These are phyloP conservation scores for Amesomyces nigricolor DNA, from an alignment of 2,329 filamentous ascomycete genomes.

Conservation along the genomic window DNA sequence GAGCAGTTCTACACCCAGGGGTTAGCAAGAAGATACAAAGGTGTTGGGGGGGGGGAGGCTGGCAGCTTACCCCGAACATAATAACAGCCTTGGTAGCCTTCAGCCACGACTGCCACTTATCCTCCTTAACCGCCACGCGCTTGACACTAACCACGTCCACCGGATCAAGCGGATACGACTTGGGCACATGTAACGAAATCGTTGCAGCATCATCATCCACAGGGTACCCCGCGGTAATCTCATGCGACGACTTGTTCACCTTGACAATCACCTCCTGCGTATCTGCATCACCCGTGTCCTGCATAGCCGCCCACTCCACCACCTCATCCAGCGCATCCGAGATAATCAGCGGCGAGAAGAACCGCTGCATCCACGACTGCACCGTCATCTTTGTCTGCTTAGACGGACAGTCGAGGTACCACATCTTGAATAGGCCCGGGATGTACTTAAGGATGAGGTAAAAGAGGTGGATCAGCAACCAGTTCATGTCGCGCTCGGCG, in stretches of 20 bases:
- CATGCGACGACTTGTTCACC: constrained; percentile 62
- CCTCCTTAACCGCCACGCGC: constrained; percentile 81
- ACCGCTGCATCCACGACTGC: constrained; percentile 78
- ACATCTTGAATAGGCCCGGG: constrained; percentile 72
- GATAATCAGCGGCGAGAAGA: constrained; percentile 69
- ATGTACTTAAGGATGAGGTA: constrained; percentile 73
- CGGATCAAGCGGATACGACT: constrained; percentile 74
- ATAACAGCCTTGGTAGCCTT: constrained; percentile 86
- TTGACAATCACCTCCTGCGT: constrained; percentile 60
- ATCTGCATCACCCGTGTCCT: constrained; percentile 44
- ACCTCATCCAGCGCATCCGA: constrained; percentile 62
- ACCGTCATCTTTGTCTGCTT: constrained; percentile 75
- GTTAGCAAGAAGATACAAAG: not conserved
- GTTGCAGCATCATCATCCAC: constrained; percentile 82
- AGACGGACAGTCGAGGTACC: constrained; percentile 77
- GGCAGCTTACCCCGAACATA: constrained; percentile 63
- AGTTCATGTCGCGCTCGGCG: constrained; percentile 70
- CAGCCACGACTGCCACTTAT: constrained; percentile 90
- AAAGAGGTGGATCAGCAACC: constrained; percentile 79
- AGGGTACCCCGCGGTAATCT: constrained; percentile 78
- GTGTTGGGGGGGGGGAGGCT: too few species aligned
- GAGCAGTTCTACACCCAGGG: constrained; percentile 57
- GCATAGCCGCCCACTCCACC: constrained; percentile 55
- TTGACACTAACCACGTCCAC: constrained; percentile 72
- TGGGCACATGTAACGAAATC: constrained; percentile 75